These are phyloP conservation scores for Trichoderma aggressivum DNA, from an alignment of 2,329 filamentous ascomycete species.

Conservation along the genomic window DNA sequence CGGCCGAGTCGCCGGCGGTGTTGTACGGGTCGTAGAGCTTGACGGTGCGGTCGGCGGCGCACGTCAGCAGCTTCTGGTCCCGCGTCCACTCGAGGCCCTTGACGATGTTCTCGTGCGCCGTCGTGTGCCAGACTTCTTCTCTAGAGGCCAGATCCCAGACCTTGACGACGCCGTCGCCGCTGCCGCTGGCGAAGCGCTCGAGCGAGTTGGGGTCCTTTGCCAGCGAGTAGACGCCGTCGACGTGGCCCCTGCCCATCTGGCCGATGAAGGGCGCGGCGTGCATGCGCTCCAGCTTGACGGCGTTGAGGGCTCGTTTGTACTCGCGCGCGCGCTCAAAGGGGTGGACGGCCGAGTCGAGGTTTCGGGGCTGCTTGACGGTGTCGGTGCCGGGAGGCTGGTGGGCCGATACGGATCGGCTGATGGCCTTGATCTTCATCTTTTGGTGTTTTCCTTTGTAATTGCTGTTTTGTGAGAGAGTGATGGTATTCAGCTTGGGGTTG, in stretches of 20 bases:
- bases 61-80: conserved; percentile 80
- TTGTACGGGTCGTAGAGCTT: conserved; percentile 92
- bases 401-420: conserved; percentile 61
- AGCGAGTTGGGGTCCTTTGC: conserved; percentile 75
- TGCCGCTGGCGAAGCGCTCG: conserved; percentile 74
- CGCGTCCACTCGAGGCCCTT: conserved; percentile 88
- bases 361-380: conserved; percentile 63
- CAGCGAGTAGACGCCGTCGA: conserved; percentile 79
- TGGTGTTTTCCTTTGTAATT: background rate
- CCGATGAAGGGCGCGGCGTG: conserved; percentile 72
- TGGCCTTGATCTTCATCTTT: conserved; percentile 59
- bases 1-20: conserved; percentile 60
- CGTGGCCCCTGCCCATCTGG: conserved; percentile 84
- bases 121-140: conserved; percentile 71
- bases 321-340: conserved; percentile 89
- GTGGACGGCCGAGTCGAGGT: conserved; percentile 80
- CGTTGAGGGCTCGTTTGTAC: conserved; percentile 59
- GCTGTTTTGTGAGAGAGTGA: background rate
- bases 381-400: conserved; percentile 65
- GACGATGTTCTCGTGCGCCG: conserved; percentile 90
- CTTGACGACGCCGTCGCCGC: conserved; percentile 90
- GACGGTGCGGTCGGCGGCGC: conserved; percentile 79
- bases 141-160: conserved; percentile 76
- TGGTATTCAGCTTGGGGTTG: background rate
- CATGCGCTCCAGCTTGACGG: conserved; percentile 90